Base-by-base conservation (phyloP, 768 basidiomycete species). In the Candolleomyces aberdarensis region DNA sequence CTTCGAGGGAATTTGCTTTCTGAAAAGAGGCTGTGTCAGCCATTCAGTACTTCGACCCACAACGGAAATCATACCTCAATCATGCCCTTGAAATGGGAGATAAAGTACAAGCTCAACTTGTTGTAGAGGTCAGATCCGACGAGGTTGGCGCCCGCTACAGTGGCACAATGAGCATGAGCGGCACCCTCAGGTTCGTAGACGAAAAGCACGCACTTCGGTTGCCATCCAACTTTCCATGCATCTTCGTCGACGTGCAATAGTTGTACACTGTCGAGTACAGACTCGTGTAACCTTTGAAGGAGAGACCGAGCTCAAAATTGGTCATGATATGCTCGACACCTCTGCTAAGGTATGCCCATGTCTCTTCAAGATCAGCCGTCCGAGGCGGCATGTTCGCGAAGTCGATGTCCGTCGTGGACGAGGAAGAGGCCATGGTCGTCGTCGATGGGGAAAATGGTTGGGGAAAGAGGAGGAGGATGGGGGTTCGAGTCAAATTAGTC, bases 121-220 rank as follows among this genome's bases (percentile, higher is more conserved):
- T 91, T 93, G 75, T 99, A 99, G 63, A 99, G 77, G 82, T 98
- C 96, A 50, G 96, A 91, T 60, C 97, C 97, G 85, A 98, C 97
- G 69, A 98, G 76, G 79, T 96, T 97, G 60, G 96, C 95, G 63
- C 96, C 96, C 61, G 92, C 92, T 91, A 71, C 32, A 46, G 61
- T 61, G 48, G 55, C 40, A 49, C 32, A 13, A 15, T 48, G 44
- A 32, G 36, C 40, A 36, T n/a, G 29, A 20, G 31, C 31, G 32
- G 44, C 39, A 44, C 22, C 9, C 36, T 36, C 36, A 36, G 6
- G 11, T 36, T 36, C 36, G 11, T 11, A 9, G 57, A 76, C 71
- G 77, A 78, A 29, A 72, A 58, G 74, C 22, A 78, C 84, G 74
- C 68, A 91, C 90, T 86, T 68, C 89, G 82, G 69, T 88, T 88